Base-by-base conservation (phyloP, 169 alveolate species). In the Babesia bigemina region DNA sequence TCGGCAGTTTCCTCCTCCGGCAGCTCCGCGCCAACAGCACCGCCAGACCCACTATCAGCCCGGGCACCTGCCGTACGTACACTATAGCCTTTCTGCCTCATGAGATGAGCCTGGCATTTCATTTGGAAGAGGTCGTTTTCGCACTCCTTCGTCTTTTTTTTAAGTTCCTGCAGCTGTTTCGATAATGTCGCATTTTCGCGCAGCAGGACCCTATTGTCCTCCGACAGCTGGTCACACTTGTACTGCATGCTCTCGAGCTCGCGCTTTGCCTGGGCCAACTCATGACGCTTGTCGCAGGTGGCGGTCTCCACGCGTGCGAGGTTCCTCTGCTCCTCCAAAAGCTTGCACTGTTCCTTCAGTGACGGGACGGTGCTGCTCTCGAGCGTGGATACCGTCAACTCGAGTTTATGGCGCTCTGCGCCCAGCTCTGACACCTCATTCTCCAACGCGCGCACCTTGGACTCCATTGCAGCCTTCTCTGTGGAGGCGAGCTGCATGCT, bases 281-380 rank as follows among this genome's bases (percentile, higher is more conserved):
- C 88, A 13, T 57, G 81, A n/a, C 88, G 70, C 44, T 72, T 81
- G 71, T 81, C 84, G 29, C 70, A 50, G 14, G 75, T 59, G 16
- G 61, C 73, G 28, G 75, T 24, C 59, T 81, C 88, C 22, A 73
- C 53, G 45, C 76, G 83, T 11, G 88, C 84, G 29, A 16, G 33
- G 56, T 67, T 71, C 24, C 65, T 84, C 49, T 70, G 71, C 42
- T 71, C 75, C 42, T 73, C 75, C 28, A 72, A 52, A n/a, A 42
- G 36, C 53, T 71, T 53, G 63, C 75, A 70, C 78, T 70, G 61
- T 42, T 81, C 79, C 83, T 60, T 66, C 47, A 81, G 88, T 9
- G 88, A 66, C 21, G 52, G 59, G 2, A 81, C 56, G 42, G 79
- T 81, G 24, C 61, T 59, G 21, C 33, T 45, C 29, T 81, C 88